Evolutionary conservation across 257 asterid species (phyloP).

Genomic region (Plantago elongata): DNA sequence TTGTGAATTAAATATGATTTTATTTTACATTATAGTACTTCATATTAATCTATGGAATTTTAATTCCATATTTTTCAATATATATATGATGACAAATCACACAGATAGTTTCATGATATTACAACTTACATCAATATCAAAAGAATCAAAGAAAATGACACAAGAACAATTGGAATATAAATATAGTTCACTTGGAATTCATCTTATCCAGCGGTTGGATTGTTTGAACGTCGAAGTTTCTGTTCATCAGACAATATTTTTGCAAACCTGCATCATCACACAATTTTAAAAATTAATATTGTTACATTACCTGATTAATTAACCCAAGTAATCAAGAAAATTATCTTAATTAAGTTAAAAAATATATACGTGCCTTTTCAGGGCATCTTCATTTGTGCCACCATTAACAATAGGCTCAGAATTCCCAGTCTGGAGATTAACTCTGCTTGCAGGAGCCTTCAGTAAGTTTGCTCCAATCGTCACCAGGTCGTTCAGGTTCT

Average conservation of each 20-base stretch:
- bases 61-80: too few species aligned
- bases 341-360: not conserved
- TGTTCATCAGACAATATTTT: slow-evolving; percentile 33
- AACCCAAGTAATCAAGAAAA: not conserved
- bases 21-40: too few species aligned
- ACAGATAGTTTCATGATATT: too few species aligned
- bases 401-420: slow-evolving; percentile 17
- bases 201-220: too few species aligned
- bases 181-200: too few species aligned
- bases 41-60: too few species aligned
- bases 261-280: slow-evolving; percentile 21
- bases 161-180: too few species aligned
- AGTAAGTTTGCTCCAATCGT: slow-evolving; percentile 25
- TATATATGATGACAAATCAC: too few species aligned
- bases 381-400: slow-evolving; percentile 29
- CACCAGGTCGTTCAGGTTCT: slow-evolving; percentile 24
- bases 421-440: slow-evolving; percentile 21
- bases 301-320: too few species aligned
- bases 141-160: too few species aligned
- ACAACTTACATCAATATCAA: too few species aligned
- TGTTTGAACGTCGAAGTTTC: slow-evolving; percentile 21
- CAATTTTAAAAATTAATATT: not conserved
- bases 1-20: too few species aligned
- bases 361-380: slow-evolving; percentile 13
- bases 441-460: slow-evolving; percentile 17